Percentiles rank a stretch among this genome's conserved stretches.
Conservation (phyloP, 2,329 filamentous ascomycete genomes). For the Raffaelea albimanens region DNA sequence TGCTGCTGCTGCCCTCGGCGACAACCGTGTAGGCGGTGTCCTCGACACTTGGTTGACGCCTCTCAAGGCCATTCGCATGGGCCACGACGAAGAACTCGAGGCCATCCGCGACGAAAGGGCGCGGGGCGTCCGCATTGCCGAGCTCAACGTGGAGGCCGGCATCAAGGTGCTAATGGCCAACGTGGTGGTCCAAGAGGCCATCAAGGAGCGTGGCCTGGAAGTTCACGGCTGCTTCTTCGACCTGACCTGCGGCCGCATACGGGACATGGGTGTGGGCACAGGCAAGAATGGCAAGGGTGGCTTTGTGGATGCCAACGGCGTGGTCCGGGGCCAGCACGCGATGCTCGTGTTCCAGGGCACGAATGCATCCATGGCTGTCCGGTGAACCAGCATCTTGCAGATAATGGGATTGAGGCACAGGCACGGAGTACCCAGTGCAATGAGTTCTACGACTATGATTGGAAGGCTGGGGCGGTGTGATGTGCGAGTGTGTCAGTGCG, state of each 20-base stretch:
- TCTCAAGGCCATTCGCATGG: constrained; percentile 32
- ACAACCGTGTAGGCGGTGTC: constrained; percentile 39
- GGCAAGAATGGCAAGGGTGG: constrained; percentile 12
- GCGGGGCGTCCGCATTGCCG: constrained; percentile 54
- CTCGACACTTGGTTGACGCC: constrained; percentile 47
- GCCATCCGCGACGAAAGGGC: constrained; percentile 42
- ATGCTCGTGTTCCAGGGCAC: constrained; percentile 39
- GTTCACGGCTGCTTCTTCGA: constrained; percentile 76
- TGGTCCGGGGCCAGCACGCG: constrained; percentile 38
- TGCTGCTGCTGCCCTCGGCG: constrained; percentile 47
- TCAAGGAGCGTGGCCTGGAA: constrained; percentile 58
- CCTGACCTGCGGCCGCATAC: constrained; percentile 36
- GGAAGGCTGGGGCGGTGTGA: too few species aligned
- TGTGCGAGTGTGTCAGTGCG: too few species aligned
- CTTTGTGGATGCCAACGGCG: constrained; percentile 17
- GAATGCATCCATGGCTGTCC: constrained; percentile 24
- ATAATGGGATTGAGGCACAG: too few species aligned
- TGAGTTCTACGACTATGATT: too few species aligned
- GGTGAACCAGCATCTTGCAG: too few species aligned
- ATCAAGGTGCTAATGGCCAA: constrained; percentile 61
- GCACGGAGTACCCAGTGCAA: too few species aligned
- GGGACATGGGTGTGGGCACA: constrained; percentile 38
- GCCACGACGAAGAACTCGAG: constrained; percentile 46
- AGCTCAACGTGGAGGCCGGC: constrained; percentile 66
- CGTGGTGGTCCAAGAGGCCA: constrained; percentile 58